Conservation (phyloP, 768 basidiomycete species). For the Russula ochroleuca region DNA sequence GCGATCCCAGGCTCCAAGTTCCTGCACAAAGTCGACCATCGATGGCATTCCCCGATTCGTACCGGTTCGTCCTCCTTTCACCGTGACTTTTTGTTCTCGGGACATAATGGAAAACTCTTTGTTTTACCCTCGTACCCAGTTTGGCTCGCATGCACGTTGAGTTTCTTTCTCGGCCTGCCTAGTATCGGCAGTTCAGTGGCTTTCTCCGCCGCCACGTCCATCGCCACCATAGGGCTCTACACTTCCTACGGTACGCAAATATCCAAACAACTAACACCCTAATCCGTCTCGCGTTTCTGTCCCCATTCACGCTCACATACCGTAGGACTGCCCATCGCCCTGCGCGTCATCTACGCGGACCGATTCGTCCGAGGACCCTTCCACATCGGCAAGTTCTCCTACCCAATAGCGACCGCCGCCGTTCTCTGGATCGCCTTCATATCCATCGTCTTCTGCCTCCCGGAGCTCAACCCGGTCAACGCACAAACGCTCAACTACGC, state of each 20-base stretch:
- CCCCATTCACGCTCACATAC: too few relatives aligned
- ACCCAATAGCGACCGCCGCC: constrained; percentile 52
- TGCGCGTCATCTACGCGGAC: constrained; percentile 57
- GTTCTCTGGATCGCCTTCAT: constrained; percentile 72
- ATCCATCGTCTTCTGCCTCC: constrained; percentile 68
- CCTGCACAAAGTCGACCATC: constrained; percentile 57
- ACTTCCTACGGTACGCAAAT: constrained; percentile 57
- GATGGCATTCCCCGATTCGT: constrained; percentile 60
- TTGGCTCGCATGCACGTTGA: constrained; percentile 73
- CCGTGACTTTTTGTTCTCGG: neutral
- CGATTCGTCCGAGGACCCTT: constrained; percentile 65
- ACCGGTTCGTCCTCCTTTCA: constrained; percentile 44
- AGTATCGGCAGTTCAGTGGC: constrained; percentile 71
- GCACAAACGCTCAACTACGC: constrained; percentile 73
- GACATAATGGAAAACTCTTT: too few relatives aligned
- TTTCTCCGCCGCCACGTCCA: constrained; percentile 51
- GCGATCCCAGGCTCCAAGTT: constrained; percentile 64
- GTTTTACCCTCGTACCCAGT: constrained; percentile 42
- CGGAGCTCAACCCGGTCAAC: constrained; percentile 63
- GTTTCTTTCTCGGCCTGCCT: constrained; percentile 70
- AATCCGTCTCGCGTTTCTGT: too few relatives aligned
- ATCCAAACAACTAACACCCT: too few relatives aligned
- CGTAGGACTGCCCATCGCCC: constrained; percentile 61
- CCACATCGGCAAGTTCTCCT: constrained; percentile 62
- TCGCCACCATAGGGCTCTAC: constrained; percentile 73